phyloP scores from a whole-genome alignment of 129 eudicot genomes.

The Helianthus annuus region DNA sequence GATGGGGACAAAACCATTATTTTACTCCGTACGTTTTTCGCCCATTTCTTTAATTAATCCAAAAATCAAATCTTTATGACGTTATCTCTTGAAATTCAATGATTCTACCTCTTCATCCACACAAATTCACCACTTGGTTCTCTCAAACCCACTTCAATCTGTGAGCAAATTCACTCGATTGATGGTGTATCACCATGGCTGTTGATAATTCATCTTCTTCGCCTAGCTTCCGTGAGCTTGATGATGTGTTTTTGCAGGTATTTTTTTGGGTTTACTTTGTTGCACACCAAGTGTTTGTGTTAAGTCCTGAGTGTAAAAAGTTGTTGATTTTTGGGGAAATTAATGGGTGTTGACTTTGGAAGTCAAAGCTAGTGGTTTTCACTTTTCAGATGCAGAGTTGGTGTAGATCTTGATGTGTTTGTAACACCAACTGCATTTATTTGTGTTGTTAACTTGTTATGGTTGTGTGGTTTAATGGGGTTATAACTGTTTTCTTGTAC shows the following conservation, averaged over 20 bases:
- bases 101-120: not conserved
- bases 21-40: conserved; percentile 3
- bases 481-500: conserved; percentile 5
- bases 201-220: conserved; percentile 33
- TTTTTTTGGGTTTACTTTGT: not conserved
- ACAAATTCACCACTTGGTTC: not conserved
- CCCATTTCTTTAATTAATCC: not conserved
- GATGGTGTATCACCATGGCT: conserved; percentile 21
- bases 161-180: not conserved
- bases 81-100: conserved; percentile 9
- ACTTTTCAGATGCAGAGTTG: conserved; percentile 10
- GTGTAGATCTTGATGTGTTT: not conserved
- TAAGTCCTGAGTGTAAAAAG: not conserved
- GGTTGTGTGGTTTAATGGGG: not conserved
- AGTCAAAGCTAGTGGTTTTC: not conserved
- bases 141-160: not conserved
- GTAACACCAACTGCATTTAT: not conserved
- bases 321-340: not conserved
- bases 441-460: no score
- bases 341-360: not conserved
- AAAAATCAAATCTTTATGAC: conserved; percentile 13
- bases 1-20: conserved; percentile 28
- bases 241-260: conserved; percentile 77
- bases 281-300: conserved; percentile 27
- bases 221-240: conserved; percentile 67